Evolutionary conservation across 1,284 basidiomycete species (phyloP).

Genomic region (Clitocybe nebularis): DNA sequence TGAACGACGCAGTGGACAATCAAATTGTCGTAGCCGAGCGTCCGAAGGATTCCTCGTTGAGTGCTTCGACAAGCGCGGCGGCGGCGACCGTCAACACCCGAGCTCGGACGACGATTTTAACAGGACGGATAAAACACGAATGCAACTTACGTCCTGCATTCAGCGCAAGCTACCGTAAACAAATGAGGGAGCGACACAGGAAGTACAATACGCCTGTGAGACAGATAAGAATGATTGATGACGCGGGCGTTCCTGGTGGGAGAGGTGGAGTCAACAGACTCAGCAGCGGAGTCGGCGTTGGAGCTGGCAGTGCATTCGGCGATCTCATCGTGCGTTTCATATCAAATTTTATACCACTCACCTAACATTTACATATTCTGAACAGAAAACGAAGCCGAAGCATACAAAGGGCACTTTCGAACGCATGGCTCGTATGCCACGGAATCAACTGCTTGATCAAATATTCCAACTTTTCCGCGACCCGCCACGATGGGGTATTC

Average conservation of each 20-base stretch:
- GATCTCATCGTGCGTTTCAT: conserved; percentile 54
- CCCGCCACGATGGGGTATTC: conserved; percentile 81
- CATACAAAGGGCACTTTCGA: conserved; percentile 70
- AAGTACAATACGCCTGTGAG: conserved; percentile 59
- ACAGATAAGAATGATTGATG: conserved; percentile 58
- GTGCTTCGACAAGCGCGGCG: conserved; percentile 26
- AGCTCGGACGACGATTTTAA: conserved; percentile 69
- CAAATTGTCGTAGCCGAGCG: conserved; percentile 75
- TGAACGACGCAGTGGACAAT: conserved; percentile 71
- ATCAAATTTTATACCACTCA: conserved; percentile 8
- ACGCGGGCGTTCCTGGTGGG: conserved; percentile 56
- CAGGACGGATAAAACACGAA: conserved; percentile 73
- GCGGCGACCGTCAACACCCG: conserved; percentile 40
- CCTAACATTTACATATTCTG: conserved; percentile 1
- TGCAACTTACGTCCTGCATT: conserved; percentile 65
- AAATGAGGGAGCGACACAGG: conserved; percentile 57
- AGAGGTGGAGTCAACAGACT: conserved; percentile 65
- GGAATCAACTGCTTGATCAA: conserved; percentile 84
- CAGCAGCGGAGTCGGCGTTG: conserved; percentile 50
- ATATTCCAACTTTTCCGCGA: conserved; percentile 81
- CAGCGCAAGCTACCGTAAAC: conserved; percentile 56
- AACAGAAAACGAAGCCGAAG: conserved; percentile 60
- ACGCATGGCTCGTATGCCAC: conserved; percentile 86
- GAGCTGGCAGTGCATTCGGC: conserved; percentile 44
- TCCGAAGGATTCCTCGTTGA: conserved; percentile 57